These are phyloP conservation scores for Obba rivulosa DNA, from an alignment of 768 basidiomycete species.

Conservation along the genomic window DNA sequence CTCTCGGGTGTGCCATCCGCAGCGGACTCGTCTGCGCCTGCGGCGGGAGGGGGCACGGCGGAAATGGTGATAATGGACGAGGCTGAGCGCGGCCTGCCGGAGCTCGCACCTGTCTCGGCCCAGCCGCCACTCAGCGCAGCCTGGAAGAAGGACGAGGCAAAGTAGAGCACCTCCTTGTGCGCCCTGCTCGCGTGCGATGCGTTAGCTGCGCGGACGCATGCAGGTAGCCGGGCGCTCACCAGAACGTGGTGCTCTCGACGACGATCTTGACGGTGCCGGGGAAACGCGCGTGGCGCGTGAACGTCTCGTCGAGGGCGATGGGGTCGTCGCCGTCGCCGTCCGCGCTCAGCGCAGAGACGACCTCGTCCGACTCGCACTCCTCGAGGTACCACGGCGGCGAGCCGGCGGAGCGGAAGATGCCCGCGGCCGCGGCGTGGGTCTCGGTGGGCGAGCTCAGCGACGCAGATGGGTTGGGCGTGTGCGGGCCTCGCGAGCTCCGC, in stretches of 20 bases:
- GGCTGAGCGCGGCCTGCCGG: conserved; percentile 69
- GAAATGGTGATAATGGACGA: conserved; percentile 84
- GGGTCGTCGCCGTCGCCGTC: conserved; percentile 57
- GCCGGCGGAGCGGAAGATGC: conserved; percentile 76
- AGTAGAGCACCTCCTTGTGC: conserved; percentile 87
- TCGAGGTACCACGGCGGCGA: conserved; percentile 79
- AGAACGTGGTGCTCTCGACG: conserved; percentile 86
- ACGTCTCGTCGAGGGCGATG: conserved; percentile 79
- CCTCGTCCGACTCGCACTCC: conserved; percentile 64
- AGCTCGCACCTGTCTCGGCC: conserved; percentile 69
- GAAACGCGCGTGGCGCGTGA: conserved; percentile 58
- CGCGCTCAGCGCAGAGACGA: conserved; percentile 62
- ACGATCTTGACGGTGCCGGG: conserved; percentile 90
- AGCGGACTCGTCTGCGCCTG: conserved; percentile 44
- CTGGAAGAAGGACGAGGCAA: conserved; percentile 94
- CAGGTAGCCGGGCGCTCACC: conserved; percentile 44
- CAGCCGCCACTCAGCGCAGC: conserved; percentile 87
- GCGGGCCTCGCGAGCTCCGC: conserved; percentile 71
- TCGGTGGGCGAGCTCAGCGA: conserved; percentile 81
- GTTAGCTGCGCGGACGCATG: neutral
- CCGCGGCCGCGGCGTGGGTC: conserved; percentile 82
- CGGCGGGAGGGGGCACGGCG: conserved; percentile 59
- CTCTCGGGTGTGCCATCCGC: conserved; percentile 39
- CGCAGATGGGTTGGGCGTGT: conserved; percentile 74
- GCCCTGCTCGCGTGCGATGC: conserved; percentile 44